Evolutionary conservation across 768 basidiomycete species (phyloP), one percentile per base, ranked within the genome.

Genomic region (Podaxis carcinomalis): DNA sequence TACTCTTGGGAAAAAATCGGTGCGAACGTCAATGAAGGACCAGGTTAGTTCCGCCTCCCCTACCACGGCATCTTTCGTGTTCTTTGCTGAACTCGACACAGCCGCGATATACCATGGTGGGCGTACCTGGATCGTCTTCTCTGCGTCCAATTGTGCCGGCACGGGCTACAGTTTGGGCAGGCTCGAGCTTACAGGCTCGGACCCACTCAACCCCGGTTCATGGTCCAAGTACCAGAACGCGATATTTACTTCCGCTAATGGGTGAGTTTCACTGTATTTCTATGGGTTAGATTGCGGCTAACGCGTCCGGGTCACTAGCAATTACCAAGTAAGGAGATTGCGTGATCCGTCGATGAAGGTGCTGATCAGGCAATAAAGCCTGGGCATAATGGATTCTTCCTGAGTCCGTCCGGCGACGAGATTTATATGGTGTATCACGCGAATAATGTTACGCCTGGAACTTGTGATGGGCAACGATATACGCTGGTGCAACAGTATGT

Each of bases 321-420:
- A 56, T 47, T 46, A 46, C 19, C 56, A 56, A 39, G 40, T 56
- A 27, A 13, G 32, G 32, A 32, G 40, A 16, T 55, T 9, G 27
- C 3, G 42, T 44, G 6, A 16, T 44, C 14, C 16, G 42, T 19
- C 14, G 42, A 16, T 32, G 16, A 6, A 19, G 5, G 16, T n/a
- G 42, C 16, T 16, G 42, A 19, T 19, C 16, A 19, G 16, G 14
- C 19, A n/a, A 44, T 27, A n/a, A 49, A 74, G 70, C 73, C 74
- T 47, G 74, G 74, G 0, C 74, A 75, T 61, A 73, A 75, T 54
- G 74, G 74, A 0, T 74, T 72, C 62, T 75, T 74, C 69, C 46
- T 66, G 16, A 72, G 73, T 53, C 70, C 73, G 1, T 69, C 68
- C 55, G 67, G 66, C 9, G 66, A 60, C 28, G 39, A 71, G 21